Base-by-base conservation (phyloP, 305 asterid species). In the Caryopteris hybrid region DNA sequence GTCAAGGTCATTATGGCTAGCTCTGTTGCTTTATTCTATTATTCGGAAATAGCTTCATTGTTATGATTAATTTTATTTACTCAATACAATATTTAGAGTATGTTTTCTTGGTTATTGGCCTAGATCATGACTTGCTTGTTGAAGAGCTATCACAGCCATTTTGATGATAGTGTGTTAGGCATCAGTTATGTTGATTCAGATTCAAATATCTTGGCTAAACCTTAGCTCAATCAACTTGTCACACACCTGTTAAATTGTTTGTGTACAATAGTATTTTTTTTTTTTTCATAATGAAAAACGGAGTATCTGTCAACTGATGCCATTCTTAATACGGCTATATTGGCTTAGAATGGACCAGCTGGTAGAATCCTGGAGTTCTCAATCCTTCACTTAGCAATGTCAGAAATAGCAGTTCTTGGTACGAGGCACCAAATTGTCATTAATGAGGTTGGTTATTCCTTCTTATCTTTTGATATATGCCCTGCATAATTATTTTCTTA, bases 371-470 rank as follows among this genome's bases (percentile, higher is more conserved):
- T 93, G 85, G 98, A 90, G 82, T 79, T 90, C 73, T 86, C 96
- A 6, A 81, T 90, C 71, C 96, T 93, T 68, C 98, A 88, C 76
- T 72, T 93, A 63, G 94, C 98, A 17, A 93, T 93, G 95, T 83
- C 98, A 54, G 97, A 93, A 84, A 93, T 90, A 18, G 71, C 79
- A 54, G 86, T 87, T 79, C 70, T 93, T 48, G 94, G 95, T 68
- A 90, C 98, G 13, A 85, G 88, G 62, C 98, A 90, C 76, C 95
- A 87, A 79, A 90, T 93, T 50, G 97, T 90, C 76, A 86, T 92
- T 65, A 92, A 92, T 45, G 97, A 93, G 96, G 98, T 92, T 73
- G 47, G 81, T 62, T 68, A 25, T 39, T 50, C 61, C 33, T 66
- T 70, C 57, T n/a, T 12, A 43, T 64, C 42, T 42, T 70, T 67